Evolutionary conservation across 768 basidiomycete genomes (phyloP), one percentile per base, ranked within the genome.

Genomic region (Russula ochroleuca): DNA sequence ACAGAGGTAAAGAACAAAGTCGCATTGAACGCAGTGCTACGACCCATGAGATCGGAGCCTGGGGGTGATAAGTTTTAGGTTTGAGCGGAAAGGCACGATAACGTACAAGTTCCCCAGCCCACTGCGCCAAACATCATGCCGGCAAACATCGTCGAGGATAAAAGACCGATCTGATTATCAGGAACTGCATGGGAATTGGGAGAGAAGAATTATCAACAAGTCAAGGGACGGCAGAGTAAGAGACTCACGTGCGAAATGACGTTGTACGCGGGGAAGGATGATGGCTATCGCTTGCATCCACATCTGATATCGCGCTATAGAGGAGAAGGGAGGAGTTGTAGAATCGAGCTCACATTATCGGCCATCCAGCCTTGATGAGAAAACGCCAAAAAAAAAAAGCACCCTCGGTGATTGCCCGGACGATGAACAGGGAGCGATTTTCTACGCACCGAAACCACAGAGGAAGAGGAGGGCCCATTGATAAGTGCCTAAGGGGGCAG

Each of bases 101-200:
- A 76, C 84, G 57, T 69, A 88, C 91, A 94, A 25, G 90, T 87
- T 61, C 95, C 95, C 94, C 95, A 94, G 5, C 88, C 90, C 10
- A 94, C 76, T 1, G 92, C 90, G 1, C 95, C 92, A 56, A 97
- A 72, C 94, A 98, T 97, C 96, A 98, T 98, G n/a, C 96, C 92
- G 13, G 82, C 85, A 71, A 94, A 94, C 83, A 92, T 94, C 4
- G 89, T 86, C 4, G 93, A 91, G 0, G 94, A 95, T 15, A 98
- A 76, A 1, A 81, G 73, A 25, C 94, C 96, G 54, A 95, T 90
- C 67, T 84, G 84, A 52, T 78, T 80, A 72, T 94, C 88, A 35
- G 85, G 82, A 8, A 92, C 89, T 87, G 71, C 1, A 64, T 21
- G 57, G 55, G 19, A 43, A 33, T 10, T n/a, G n/a, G 35, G 35